phyloP scores from a whole-genome alignment of 2,329 filamentous ascomycete genomes.

The Phyllosticta capitalensis region DNA sequence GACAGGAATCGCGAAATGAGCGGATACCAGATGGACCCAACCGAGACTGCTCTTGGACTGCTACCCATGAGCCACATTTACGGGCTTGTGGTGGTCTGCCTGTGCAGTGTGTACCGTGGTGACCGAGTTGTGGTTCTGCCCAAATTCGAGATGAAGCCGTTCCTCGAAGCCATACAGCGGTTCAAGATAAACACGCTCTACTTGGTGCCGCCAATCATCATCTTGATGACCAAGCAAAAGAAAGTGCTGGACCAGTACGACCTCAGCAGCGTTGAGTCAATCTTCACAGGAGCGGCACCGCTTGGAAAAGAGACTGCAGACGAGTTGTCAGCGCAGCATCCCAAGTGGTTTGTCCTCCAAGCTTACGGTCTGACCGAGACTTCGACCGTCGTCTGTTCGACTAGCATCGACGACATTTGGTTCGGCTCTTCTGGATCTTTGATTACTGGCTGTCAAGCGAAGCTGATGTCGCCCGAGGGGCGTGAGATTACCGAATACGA shows the following conservation, averaged over 20 bases:
- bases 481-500: slow-evolving; percentile 61
- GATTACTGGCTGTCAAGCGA: slow-evolving; percentile 53
- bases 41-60: slow-evolving; percentile 54
- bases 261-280: slow-evolving; percentile 52
- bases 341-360: slow-evolving; percentile 57
- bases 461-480: slow-evolving; percentile 59
- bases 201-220: slow-evolving; percentile 74
- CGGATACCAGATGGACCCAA: slow-evolving; percentile 34
- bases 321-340: slow-evolving; percentile 53
- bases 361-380: slow-evolving; percentile 77
- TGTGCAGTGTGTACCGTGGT: slow-evolving; percentile 57
- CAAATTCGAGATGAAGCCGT: slow-evolving; percentile 63
- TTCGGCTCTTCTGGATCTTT: slow-evolving; percentile 65
- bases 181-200: slow-evolving; percentile 60
- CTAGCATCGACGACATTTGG: slow-evolving; percentile 53
- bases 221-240: slow-evolving; percentile 60
- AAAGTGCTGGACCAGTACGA: slow-evolving; percentile 57
- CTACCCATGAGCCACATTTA: slow-evolving; percentile 79
- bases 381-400: slow-evolving; percentile 56
- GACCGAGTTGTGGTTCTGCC: slow-evolving; percentile 64
- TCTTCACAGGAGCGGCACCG: slow-evolving; percentile 72
- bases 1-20: slow-evolving; percentile 31
- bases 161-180: slow-evolving; percentile 54
- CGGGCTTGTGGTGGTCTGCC: slow-evolving; percentile 60
- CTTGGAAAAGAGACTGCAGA: slow-evolving; percentile 62